Percentiles rank a stretch among this genome's conserved stretches.
Evolutionary conservation across 1,139 yeast species (phyloP).

Genomic region (Sugiyamaella castrensis): DNA sequence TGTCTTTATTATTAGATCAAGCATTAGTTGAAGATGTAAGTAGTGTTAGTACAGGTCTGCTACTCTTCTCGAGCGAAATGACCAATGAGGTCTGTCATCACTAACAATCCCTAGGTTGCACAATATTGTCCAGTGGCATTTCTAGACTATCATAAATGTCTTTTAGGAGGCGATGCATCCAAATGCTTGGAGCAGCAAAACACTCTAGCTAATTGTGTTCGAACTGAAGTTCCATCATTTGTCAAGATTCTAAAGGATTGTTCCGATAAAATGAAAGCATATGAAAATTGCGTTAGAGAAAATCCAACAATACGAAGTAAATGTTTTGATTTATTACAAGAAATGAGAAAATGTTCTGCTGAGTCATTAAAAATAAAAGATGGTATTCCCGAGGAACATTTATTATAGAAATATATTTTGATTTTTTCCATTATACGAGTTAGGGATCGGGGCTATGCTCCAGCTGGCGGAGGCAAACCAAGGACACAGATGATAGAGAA

Average conservation of each 20-base stretch:
- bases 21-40: slow-evolving; percentile 51
- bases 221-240: slow-evolving; percentile 59
- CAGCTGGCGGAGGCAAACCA: too few species aligned
- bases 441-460: too few species aligned
- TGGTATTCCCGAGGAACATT: background rate
- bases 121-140: slow-evolving; percentile 63
- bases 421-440: background rate
- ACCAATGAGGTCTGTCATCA: background rate
- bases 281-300: slow-evolving; percentile 56
- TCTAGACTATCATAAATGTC: slow-evolving; percentile 62
- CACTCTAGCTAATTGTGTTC: slow-evolving; percentile 55
- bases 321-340: slow-evolving; percentile 42
- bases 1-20: slow-evolving; percentile 52
- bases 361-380: slow-evolving; percentile 29
- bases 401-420: slow-evolving; percentile 1
- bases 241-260: slow-evolving; percentile 60
- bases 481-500: too few species aligned
- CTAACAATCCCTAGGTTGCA: slow-evolving; percentile 45
- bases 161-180: slow-evolving; percentile 48
- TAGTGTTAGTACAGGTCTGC: slow-evolving; percentile 10
- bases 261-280: slow-evolving; percentile 51
- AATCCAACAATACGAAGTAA: slow-evolving; percentile 41
- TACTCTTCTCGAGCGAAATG: background rate
- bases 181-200: slow-evolving; percentile 52
- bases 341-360: slow-evolving; percentile 41